Evolutionary conservation across 140 eudicot species (phyloP).

Genomic region (Stevia rebaudiana): DNA sequence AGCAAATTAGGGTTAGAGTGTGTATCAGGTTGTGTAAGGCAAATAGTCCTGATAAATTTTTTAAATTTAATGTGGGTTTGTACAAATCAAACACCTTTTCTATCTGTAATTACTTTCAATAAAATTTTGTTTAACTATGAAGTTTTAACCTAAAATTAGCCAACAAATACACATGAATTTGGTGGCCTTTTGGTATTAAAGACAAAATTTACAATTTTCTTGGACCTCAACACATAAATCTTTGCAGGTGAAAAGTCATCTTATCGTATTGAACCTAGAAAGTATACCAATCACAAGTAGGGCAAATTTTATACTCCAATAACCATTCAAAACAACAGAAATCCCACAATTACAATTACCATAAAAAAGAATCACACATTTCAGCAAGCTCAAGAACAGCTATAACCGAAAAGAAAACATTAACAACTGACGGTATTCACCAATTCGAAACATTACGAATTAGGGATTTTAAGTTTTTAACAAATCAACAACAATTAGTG

Average conservation of each 20-base stretch:
- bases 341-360: background rate
- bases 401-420: background rate
- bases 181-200: background rate
- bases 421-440: background rate
- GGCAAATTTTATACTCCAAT: background rate
- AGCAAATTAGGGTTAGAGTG: background rate
- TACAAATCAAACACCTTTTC: background rate
- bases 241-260: background rate
- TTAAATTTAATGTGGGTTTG: background rate
- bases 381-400: background rate
- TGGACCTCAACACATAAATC: background rate
- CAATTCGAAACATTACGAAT: constrained; percentile 9
- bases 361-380: background rate
- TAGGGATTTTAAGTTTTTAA: constrained; percentile 8
- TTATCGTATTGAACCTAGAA: background rate
- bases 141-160: background rate
- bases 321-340: background rate
- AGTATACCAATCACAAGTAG: background rate
- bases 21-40: background rate
- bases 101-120: background rate
- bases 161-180: constrained; percentile 1
- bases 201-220: background rate
- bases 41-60: background rate
- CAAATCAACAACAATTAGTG: background rate
- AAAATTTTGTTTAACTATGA: background rate